phyloP scores from a whole-genome alignment of 768 basidiomycete genomes.

The Pholiota molesta region DNA sequence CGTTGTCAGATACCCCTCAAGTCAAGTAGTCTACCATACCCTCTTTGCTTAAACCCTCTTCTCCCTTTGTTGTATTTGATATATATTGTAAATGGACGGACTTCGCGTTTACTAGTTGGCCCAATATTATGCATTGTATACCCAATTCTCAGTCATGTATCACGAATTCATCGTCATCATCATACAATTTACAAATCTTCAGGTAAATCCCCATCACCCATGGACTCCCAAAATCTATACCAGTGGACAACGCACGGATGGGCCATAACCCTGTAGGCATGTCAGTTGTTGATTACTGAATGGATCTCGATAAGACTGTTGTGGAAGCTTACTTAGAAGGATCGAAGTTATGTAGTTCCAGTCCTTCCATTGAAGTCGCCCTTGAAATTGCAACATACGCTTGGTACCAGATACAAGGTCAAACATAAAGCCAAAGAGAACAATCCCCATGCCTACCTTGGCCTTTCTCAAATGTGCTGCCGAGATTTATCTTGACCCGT shows the following conservation, averaged over 20 bases:
- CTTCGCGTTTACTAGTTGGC: background rate
- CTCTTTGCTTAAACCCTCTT: slow-evolving; percentile 10
- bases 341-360: slow-evolving; percentile 67
- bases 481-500: slow-evolving; percentile 78
- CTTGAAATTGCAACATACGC: slow-evolving; percentile 75
- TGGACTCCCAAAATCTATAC: slow-evolving; percentile 42
- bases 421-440: background rate
- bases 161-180: slow-evolving; percentile 23
- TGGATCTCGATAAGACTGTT: no score
- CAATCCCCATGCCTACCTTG: slow-evolving; percentile 50
- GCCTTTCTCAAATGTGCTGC: slow-evolving; percentile 73
- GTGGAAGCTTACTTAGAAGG: slow-evolving; percentile 48
- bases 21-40: slow-evolving; percentile 16
- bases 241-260: slow-evolving; percentile 61
- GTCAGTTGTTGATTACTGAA: no score
- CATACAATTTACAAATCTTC: no score
- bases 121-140: background rate
- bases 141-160: background rate
- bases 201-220: slow-evolving; percentile 17
- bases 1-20: slow-evolving; percentile 16
- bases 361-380: slow-evolving; percentile 61
- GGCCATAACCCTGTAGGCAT: slow-evolving; percentile 49
- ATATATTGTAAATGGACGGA: slow-evolving; percentile 14
- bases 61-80: slow-evolving; percentile 18
- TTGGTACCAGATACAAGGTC: slow-evolving; percentile 21